A percentile compares a stretch with the other conserved stretches of the same genome.
Conservation (phyloP, 1,284 basidiomycete species). For the Exobasidium cylindrosporum region DNA sequence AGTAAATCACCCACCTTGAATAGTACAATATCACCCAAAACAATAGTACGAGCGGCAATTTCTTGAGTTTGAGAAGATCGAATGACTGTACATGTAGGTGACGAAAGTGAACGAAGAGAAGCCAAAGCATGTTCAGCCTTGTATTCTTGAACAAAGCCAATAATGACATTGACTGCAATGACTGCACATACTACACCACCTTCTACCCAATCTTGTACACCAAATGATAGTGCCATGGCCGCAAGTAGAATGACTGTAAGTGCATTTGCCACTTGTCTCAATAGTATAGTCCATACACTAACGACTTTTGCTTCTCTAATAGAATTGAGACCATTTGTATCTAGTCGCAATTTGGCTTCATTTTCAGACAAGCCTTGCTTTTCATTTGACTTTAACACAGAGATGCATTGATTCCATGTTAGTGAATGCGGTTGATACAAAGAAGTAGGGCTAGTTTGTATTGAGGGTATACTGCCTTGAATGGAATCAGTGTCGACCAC, state of each 20-base stretch:
- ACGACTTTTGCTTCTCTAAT: slow-evolving; percentile 37
- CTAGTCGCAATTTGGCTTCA: slow-evolving; percentile 27
- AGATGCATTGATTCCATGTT: slow-evolving; percentile 25
- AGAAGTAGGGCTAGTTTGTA: slow-evolving; percentile 17
- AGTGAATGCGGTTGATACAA: slow-evolving; percentile 48
- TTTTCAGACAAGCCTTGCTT: slow-evolving; percentile 28
- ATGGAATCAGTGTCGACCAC: background rate
- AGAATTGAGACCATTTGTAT: slow-evolving; percentile 33
- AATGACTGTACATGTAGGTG: slow-evolving; percentile 38
- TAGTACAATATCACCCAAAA: slow-evolving; percentile 62
- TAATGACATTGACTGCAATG: slow-evolving; percentile 43
- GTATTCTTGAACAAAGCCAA: slow-evolving; percentile 49
- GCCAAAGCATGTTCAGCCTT: slow-evolving; percentile 49
- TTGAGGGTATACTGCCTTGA: background rate
- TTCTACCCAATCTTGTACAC: slow-evolving; percentile 27
- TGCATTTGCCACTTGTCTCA: slow-evolving; percentile 47
- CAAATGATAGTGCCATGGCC: slow-evolving; percentile 26
- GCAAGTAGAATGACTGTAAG: slow-evolving; percentile 37
- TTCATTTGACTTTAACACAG: slow-evolving; percentile 30
- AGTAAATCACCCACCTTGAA: slow-evolving; percentile 43
- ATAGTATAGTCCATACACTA: slow-evolving; percentile 39
- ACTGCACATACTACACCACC: slow-evolving; percentile 25
- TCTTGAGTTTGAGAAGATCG: slow-evolving; percentile 27
- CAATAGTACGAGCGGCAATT: slow-evolving; percentile 24
- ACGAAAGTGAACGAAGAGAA: slow-evolving; percentile 42